phyloP scores from a whole-genome alignment of 2,329 filamentous ascomycete species.

The Ascosphaera pollenicola region DNA sequence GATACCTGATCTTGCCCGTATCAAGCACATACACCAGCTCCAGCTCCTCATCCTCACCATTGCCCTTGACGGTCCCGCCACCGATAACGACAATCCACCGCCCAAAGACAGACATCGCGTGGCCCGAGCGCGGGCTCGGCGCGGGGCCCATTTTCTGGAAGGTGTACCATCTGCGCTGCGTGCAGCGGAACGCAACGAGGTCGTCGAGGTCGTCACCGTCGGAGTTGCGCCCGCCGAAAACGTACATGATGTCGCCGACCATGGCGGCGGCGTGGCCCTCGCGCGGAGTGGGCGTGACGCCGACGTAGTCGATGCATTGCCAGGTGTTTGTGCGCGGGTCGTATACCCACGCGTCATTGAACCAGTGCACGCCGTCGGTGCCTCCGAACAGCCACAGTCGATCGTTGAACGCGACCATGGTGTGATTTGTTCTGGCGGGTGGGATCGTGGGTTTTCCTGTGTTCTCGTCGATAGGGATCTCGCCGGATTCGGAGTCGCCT shows the following conservation, averaged over 20 bases:
- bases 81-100: constrained; percentile 85
- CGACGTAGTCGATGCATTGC: constrained; percentile 83
- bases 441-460: constrained; percentile 33
- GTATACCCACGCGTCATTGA: constrained; percentile 97
- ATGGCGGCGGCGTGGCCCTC: constrained; percentile 88
- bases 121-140: constrained; percentile 77
- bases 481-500: constrained; percentile 30
- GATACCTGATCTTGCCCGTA: constrained; percentile 90
- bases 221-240: constrained; percentile 89
- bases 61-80: constrained; percentile 77
- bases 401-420: constrained; percentile 76
- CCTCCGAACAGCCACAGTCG: constrained; percentile 94
- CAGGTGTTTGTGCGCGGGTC: constrained; percentile 66
- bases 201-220: constrained; percentile 85
- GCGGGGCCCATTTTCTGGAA: constrained; percentile 99
- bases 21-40: constrained; percentile 81
- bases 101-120: constrained; percentile 90
- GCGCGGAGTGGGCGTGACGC: constrained; percentile 81
- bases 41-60: constrained; percentile 60
- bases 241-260: constrained; percentile 97
- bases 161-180: constrained; percentile 86
- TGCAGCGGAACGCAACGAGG: constrained; percentile 63
- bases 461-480: constrained; percentile 25
- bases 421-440: constrained; percentile 83
- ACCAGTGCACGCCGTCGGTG: constrained; percentile 91